These are phyloP conservation scores for Suhomyces bolitotheri DNA, from an alignment of 1,139 yeast genomes.

Conservation along the genomic window DNA sequence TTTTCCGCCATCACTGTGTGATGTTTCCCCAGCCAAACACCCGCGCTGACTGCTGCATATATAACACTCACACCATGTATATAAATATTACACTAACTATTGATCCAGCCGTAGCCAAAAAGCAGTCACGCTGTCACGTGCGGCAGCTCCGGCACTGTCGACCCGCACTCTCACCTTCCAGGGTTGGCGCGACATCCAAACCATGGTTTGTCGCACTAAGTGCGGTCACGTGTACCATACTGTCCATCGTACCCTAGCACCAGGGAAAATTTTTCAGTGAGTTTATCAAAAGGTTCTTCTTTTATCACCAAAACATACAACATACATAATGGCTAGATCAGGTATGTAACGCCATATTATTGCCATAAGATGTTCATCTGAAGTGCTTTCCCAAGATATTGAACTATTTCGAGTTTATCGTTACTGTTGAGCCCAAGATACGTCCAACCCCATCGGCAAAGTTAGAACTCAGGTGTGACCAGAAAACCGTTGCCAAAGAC, in stretches of 20 bases:
- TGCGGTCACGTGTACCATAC: slow-evolving; percentile 7
- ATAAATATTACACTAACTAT: slow-evolving; percentile 4
- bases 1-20: slow-evolving; percentile 29
- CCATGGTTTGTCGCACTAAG: no score
- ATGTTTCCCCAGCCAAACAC: background rate
- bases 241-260: slow-evolving; percentile 13
- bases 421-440: no score
- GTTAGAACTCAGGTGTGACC: no score
- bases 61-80: slow-evolving; percentile 7
- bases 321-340: slow-evolving; percentile 55
- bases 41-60: background rate
- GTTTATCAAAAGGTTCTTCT: slow-evolving; percentile 13
- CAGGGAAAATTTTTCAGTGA: slow-evolving; percentile 15
- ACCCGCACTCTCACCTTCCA: background rate
- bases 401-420: no score
- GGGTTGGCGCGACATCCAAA: no score
- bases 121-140: slow-evolving; percentile 22
- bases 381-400: no score
- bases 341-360: slow-evolving; percentile 44
- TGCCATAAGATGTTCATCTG: background rate
- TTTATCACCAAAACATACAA: slow-evolving; percentile 13
- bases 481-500: no score
- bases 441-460: no score
- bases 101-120: slow-evolving; percentile 6
- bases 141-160: no score